phyloP scores from a whole-genome alignment of 768 basidiomycete species.

The Gloeostereum incarnatum region DNA sequence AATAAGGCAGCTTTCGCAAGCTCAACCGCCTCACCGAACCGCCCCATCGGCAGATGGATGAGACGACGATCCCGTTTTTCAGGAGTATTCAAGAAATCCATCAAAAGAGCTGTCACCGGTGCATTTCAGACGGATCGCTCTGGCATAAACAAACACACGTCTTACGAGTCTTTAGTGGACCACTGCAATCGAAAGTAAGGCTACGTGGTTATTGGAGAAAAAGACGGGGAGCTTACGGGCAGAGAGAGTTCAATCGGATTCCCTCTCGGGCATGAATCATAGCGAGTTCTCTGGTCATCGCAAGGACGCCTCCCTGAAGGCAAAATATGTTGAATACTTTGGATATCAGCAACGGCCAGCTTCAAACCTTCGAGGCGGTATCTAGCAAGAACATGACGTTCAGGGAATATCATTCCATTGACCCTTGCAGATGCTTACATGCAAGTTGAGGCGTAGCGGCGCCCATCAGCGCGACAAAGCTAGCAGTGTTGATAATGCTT shows the following conservation, averaged over 20 bases:
- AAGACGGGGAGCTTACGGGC: slow-evolving; percentile 58
- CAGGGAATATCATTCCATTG: slow-evolving; percentile 7
- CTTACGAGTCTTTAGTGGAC: slow-evolving; percentile 92
- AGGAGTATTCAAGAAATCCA: slow-evolving; percentile 95
- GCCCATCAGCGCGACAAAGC: slow-evolving; percentile 92
- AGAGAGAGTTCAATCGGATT: slow-evolving; percentile 91
- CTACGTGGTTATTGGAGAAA: slow-evolving; percentile 4
- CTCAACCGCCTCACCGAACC: slow-evolving; percentile 96
- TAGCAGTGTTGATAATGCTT: slow-evolving; percentile 97
- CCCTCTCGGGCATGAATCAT: slow-evolving; percentile 98
- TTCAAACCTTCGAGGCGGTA: slow-evolving; percentile 80
- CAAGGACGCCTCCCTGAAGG: slow-evolving; percentile 83
- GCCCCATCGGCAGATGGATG: slow-evolving; percentile 91
- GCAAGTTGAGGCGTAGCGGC: slow-evolving; percentile 99
- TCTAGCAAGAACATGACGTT: slow-evolving; percentile 33
- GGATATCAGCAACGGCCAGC: background rate
- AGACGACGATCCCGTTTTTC: slow-evolving; percentile 91
- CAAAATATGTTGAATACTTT: slow-evolving; percentile 7
- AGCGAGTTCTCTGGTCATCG: slow-evolving; percentile 96
- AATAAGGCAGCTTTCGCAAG: slow-evolving; percentile 90
- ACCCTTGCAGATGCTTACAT: slow-evolving; percentile 44
- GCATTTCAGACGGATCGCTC: slow-evolving; percentile 8
- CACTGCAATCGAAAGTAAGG: slow-evolving; percentile 34
- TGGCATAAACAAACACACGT: slow-evolving; percentile 1
- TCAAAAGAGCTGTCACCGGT: slow-evolving; percentile 68